Conservation (phyloP, 768 basidiomycete species). For the Boletus insuetus region DNA sequence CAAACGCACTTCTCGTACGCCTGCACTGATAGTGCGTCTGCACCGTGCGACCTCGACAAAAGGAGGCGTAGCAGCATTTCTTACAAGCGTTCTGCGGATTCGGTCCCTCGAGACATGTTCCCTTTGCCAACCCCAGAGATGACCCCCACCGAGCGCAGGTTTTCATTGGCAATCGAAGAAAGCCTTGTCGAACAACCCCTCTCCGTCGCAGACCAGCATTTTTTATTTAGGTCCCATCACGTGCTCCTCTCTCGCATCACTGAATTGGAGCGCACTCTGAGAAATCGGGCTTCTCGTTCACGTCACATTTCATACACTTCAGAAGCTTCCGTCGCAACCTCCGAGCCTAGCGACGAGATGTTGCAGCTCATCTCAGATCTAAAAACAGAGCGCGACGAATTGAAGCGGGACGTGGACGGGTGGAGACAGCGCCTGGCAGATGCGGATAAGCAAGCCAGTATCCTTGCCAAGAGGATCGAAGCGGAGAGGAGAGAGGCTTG, state of each 20-base stretch:
- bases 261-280: conserved; percentile 70
- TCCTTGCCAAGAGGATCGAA: conserved; percentile 69
- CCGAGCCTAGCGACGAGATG: conserved; percentile 75
- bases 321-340: conserved; percentile 33
- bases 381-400: conserved; percentile 85
- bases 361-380: conserved; percentile 70
- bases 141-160: conserved; percentile 59
- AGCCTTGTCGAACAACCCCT: conserved; percentile 44
- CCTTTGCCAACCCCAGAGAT: conserved; percentile 72
- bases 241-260: conserved; percentile 79
- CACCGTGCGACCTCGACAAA: conserved; percentile 31
- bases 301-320: conserved; percentile 53
- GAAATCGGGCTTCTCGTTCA: conserved; percentile 43
- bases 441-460: conserved; percentile 65
- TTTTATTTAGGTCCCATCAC: conserved; percentile 82
- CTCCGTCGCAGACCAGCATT: conserved; percentile 76
- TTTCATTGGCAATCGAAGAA: conserved; percentile 31
- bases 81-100: conserved; percentile 53
- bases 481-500: conserved; percentile 80
- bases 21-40: conserved; percentile 21
- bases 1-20: conserved; percentile 28
- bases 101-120: conserved; percentile 35
- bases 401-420: conserved; percentile 84
- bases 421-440: conserved; percentile 79
- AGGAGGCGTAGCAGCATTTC: conserved; percentile 69